Percentiles rank a stretch among this genome's conserved stretches.
Conservation (phyloP, 768 basidiomycete genomes). For the Leccinellum rugosiceps region DNA sequence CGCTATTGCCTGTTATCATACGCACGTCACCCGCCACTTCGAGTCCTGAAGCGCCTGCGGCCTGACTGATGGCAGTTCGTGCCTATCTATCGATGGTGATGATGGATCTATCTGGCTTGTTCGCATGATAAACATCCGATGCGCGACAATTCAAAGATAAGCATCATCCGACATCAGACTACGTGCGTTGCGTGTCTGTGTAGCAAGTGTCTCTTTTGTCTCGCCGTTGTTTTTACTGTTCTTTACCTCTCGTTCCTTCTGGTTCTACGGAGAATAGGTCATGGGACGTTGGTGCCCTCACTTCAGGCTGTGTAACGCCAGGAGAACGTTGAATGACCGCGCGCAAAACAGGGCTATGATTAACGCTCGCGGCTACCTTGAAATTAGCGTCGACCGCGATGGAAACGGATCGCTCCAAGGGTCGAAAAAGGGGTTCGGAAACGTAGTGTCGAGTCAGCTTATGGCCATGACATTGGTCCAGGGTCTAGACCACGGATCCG, state of each 20-base stretch:
- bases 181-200: not conserved
- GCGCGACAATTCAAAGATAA: not conserved
- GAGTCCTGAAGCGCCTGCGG: no score
- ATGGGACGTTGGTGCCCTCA: not conserved
- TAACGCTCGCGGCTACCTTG: not conserved
- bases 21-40: not conserved
- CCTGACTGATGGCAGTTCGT: not conserved
- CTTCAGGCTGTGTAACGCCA: not conserved
- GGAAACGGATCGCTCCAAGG: not conserved
- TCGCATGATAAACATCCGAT: constrained; percentile 11
- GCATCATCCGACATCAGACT: not conserved
- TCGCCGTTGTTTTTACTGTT: not conserved
- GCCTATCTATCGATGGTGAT: constrained; percentile 9
- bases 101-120: not conserved
- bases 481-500: not conserved
- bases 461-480: not conserved
- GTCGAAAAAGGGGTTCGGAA: not conserved
- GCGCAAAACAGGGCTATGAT: not conserved
- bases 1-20: not conserved
- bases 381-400: not conserved
- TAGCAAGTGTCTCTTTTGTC: no score
- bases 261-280: not conserved
- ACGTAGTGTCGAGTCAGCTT: not conserved
- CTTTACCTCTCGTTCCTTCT: not conserved
- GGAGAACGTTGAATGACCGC: not conserved